Evolutionary conservation across 2,329 filamentous ascomycete species (phyloP).

Genomic region (Fusarium ambrosium): DNA sequence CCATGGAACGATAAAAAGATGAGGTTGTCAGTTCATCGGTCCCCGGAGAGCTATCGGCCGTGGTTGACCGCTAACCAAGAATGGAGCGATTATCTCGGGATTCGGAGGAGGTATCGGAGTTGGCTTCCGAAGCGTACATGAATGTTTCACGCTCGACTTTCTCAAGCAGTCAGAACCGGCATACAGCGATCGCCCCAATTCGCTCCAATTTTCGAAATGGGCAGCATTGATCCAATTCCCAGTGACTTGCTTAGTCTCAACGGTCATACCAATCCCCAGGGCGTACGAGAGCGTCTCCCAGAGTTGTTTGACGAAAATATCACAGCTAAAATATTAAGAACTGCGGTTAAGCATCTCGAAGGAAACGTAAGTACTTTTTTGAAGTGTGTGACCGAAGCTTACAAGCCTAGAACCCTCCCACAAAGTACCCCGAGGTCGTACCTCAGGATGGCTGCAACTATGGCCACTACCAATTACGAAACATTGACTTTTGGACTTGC

Average conservation of each 20-base stretch:
- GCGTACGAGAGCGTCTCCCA: background rate
- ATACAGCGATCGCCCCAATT: too few species aligned
- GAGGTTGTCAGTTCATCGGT: background rate
- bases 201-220: background rate
- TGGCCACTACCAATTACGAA: constrained; percentile 47
- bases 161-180: background rate
- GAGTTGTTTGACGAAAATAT: background rate
- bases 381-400: background rate
- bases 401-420: background rate
- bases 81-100: background rate
- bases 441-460: constrained; percentile 44
- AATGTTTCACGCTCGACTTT: background rate
- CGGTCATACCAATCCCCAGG: background rate
- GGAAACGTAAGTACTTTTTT: background rate
- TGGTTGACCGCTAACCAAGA: background rate
- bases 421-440: constrained; percentile 48
- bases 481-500: constrained; percentile 57
- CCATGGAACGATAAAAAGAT: background rate
- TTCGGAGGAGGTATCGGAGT: background rate
- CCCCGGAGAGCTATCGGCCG: background rate
- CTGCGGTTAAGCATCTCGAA: background rate
- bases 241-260: background rate
- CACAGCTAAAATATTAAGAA: background rate
- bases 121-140: background rate
- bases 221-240: background rate